Evolutionary conservation across 257 asterid genomes (phyloP), one percentile per base, ranked within the genome.

Genomic region (Petunia secreta): DNA sequence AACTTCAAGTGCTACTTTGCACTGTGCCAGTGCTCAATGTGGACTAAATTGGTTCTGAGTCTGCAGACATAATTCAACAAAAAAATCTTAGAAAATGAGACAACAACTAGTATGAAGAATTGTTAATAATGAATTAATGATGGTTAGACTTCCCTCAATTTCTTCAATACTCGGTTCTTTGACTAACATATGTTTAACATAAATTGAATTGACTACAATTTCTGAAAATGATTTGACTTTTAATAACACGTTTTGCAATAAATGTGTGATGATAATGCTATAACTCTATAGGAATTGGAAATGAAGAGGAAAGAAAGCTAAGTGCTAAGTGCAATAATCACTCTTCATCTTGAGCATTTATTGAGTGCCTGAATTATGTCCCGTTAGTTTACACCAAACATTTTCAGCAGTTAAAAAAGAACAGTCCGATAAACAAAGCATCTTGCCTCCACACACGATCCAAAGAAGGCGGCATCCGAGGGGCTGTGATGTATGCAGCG

Each of bases 71-170:
- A 25, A 25, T 25, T 52, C 9, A 52, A 2, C 55, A 52, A 52
- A 9, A 16, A 44, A 44, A n/a, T 1, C 5, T n/a, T 1, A 68
- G 40, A 68, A 68, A 68, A 68, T 68, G 4, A 44, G 57, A 40
- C 85, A 91, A 80, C 16, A 77, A 84, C 69, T 10, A 91, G 91
- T 50, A 89, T 88, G 6, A 85, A 84, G 5, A 85, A 89, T 1
- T 90, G 80, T 80, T 66, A 81, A 25, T 25, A 25, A 25, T 25
- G 25, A 25, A 50, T 78, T 67, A 41, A 41, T 67, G 3, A 65
- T 0, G 80, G 64, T 80, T 85, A 86, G 4, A 15, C 75, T 67
- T 67, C 37, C 54, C 54, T 66, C 38, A 41, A 66, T 66, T 66
- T 66, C 54, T 41, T 67, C 34, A 67, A 41, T 67, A 67, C 8